phyloP scores from a whole-genome alignment of 306 rosid genomes.

The Rosa rugosa region DNA sequence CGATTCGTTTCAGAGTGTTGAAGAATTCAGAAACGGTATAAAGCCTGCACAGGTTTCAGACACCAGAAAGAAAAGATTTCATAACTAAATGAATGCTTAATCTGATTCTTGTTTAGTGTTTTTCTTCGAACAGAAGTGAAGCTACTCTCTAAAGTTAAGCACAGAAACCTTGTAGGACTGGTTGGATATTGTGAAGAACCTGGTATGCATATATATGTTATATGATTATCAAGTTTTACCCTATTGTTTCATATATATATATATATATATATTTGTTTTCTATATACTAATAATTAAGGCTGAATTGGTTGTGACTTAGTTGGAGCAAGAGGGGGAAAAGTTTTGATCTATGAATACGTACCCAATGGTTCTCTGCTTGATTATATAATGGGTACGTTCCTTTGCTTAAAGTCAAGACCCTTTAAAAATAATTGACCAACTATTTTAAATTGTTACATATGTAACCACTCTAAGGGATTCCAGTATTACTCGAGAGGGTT shows the following conservation, averaged over 20 bases:
- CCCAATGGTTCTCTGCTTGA: constrained; percentile 83
- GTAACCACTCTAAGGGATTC: too few species aligned
- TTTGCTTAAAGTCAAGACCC: background rate
- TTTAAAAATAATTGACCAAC: background rate
- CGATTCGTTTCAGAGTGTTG: constrained; percentile 47
- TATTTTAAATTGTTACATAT: background rate
- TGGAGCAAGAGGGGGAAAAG: constrained; percentile 51
- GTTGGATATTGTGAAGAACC: constrained; percentile 85
- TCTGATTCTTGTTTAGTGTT: constrained; percentile 21
- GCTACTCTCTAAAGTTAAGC: constrained; percentile 64
- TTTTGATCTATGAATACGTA: constrained; percentile 72
- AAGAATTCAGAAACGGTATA: constrained; percentile 74
- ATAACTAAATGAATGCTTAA: background rate
- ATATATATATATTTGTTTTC: background rate
- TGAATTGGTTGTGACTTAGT: constrained; percentile 18
- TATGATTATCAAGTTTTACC: background rate
- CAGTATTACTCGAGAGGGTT: background rate
- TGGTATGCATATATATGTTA: constrained; percentile 33
- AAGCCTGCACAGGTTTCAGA: background rate
- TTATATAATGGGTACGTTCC: constrained; percentile 55
- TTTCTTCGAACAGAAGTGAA: constrained; percentile 56
- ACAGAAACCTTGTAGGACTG: constrained; percentile 66
- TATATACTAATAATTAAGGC: background rate
- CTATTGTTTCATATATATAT: background rate
- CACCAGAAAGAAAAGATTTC: background rate